These are phyloP conservation scores for Didymella keratinophila DNA, from an alignment of 2,329 filamentous ascomycete species.

Conservation along the genomic window DNA sequence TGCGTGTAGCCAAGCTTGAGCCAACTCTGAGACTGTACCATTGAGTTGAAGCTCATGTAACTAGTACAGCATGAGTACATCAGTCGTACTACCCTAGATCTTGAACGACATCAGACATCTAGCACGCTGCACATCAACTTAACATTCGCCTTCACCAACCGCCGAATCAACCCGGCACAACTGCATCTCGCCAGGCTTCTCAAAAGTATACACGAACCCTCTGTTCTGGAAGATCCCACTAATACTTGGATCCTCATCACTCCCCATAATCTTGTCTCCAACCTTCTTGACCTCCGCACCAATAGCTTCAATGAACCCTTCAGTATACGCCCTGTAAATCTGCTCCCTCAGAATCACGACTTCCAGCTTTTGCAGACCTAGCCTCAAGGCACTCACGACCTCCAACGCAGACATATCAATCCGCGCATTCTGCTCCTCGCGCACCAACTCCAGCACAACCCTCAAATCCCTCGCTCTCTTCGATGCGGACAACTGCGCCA, in stretches of 20 bases:
- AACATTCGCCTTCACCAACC: neutral
- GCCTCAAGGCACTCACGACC: constrained; percentile 6
- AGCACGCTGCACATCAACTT: no score
- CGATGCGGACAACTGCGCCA: neutral
- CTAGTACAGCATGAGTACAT: no score
- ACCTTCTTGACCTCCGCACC: constrained; percentile 12
- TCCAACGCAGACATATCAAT: constrained; percentile 12
- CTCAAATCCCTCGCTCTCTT: constrained; percentile 7
- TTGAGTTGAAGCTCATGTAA: no score
- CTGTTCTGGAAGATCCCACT: constrained; percentile 5
- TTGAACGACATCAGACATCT: no score
- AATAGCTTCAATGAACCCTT: constrained; percentile 9
- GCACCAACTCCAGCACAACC: constrained; percentile 10
- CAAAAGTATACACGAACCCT: constrained; percentile 13
- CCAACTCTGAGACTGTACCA: no score
- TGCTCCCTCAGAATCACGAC: constrained; percentile 20
- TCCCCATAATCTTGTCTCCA: constrained; percentile 12
- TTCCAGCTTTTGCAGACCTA: constrained; percentile 10
- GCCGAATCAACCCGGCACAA: constrained; percentile 18
- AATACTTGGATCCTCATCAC: constrained; percentile 10
- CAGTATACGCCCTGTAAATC: constrained; percentile 10
- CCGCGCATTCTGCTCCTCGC: constrained; percentile 9
- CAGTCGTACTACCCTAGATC: no score
- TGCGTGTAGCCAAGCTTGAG: no score
- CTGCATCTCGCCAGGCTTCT: constrained; percentile 4